phyloP scores from a whole-genome alignment of 108 stramenopile species.

The Cyclostephanos invisitatus region DNA sequence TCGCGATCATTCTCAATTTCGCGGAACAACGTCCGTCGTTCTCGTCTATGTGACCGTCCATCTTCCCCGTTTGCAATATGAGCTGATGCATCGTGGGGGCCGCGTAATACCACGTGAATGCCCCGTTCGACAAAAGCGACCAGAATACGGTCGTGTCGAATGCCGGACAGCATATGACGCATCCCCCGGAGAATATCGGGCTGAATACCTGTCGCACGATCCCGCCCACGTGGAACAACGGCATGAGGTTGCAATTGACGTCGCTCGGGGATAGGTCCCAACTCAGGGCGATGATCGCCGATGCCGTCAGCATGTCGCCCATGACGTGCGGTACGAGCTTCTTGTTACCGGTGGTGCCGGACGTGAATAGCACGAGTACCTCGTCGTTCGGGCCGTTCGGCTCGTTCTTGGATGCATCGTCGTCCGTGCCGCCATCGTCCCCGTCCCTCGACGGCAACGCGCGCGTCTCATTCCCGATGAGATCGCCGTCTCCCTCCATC shows the following conservation, averaged over 20 bases:
- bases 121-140: conserved; percentile 28
- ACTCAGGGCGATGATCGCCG: conserved; percentile 51
- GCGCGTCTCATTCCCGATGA: too few species aligned
- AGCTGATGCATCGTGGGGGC: conserved; percentile 81
- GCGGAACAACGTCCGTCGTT: neutral
- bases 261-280: conserved; percentile 62
- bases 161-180: conserved; percentile 63
- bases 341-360: conserved; percentile 72
- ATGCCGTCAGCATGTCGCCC: conserved; percentile 53
- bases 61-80: conserved; percentile 41
- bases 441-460: too few species aligned
- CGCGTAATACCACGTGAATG: conserved; percentile 73
- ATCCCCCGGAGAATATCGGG: conserved; percentile 60
- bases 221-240: conserved; percentile 67
- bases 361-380: conserved; percentile 69
- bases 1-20: conserved; percentile 64
- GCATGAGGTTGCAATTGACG: conserved; percentile 78
- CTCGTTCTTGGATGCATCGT: neutral
- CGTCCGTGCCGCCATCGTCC: too few species aligned
- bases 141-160: conserved; percentile 63
- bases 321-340: conserved; percentile 69
- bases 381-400: neutral
- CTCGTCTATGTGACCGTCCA: neutral
- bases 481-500: too few species aligned
- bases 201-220: conserved; percentile 55